Conservation (phyloP, 2,329 filamentous ascomycete genomes). For the Hypoxylon sp. region DNA sequence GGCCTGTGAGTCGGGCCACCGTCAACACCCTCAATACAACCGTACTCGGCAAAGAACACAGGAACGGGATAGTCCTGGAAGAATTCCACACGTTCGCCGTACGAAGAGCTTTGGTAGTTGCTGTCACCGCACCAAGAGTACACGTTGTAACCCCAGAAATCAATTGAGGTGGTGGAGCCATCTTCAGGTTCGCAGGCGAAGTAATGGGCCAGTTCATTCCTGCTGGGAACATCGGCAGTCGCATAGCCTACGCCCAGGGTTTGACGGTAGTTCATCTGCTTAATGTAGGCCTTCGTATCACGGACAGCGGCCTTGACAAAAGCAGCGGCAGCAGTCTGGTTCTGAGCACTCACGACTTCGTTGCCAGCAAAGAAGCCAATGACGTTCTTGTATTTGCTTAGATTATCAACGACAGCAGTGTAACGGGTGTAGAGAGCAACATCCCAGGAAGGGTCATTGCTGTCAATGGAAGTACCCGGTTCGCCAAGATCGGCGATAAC, state of each 20-base stretch:
- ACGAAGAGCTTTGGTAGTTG: conserved; percentile 82
- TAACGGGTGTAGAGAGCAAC: conserved; percentile 84
- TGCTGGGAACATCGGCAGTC: conserved; percentile 89
- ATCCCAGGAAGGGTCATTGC: conserved; percentile 84
- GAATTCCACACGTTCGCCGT: conserved; percentile 85
- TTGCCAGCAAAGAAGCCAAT: conserved; percentile 99
- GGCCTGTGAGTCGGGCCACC: conserved; percentile 75
- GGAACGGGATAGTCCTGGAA: conserved; percentile 92
- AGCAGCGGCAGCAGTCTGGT: conserved; percentile 91
- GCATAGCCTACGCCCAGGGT: conserved; percentile 93
- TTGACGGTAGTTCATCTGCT: conserved; percentile 77
- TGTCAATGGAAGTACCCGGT: conserved; percentile 87
- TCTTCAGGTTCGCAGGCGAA: conserved; percentile 87
- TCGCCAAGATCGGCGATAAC: conserved; percentile 92
- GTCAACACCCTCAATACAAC: conserved; percentile 79
- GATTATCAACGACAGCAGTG: conserved; percentile 83
- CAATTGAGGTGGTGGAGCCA: conserved; percentile 71
- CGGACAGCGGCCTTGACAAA: conserved; percentile 98
- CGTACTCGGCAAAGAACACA: conserved; percentile 98
- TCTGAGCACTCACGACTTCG: conserved; percentile 90
- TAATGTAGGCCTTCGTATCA: conserved; percentile 96
- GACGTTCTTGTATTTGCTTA: conserved; percentile 88
- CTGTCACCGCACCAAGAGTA: conserved; percentile 98
- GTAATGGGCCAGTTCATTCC: conserved; percentile 86
- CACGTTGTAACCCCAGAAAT: conserved; percentile 99